Percentiles rank a stretch among this genome's conserved stretches.
phyloP scores from a whole-genome alignment of 164 flowering plant species.

The Tetrastigma voinierianum region DNA sequence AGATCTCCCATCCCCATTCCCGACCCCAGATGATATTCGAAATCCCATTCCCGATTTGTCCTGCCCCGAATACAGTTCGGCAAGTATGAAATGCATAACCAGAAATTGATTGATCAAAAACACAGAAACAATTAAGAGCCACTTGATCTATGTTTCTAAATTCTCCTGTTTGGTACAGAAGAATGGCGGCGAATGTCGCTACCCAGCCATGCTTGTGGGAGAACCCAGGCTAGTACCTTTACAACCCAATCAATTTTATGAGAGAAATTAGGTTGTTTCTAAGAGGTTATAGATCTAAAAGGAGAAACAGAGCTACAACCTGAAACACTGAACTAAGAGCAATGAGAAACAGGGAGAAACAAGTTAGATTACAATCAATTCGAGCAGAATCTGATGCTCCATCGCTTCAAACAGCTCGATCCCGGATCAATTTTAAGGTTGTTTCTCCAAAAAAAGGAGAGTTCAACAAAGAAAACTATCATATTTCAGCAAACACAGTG shows the following conservation, averaged over 20 bases:
- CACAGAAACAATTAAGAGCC: too few species aligned
- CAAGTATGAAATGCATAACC: too few species aligned
- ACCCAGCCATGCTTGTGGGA: conserved; percentile 88
- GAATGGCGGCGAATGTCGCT: conserved; percentile 94
- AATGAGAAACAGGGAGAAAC: conserved; percentile 76
- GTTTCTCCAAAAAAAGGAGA: conserved; percentile 47
- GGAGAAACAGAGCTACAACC: conserved; percentile 32
- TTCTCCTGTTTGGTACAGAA: conserved; percentile 29
- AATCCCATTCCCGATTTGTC: too few species aligned
- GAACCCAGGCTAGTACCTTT: conserved; percentile 84
- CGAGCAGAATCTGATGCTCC: conserved; percentile 62
- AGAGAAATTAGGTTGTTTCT: too few species aligned
- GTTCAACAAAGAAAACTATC: conserved; percentile 33
- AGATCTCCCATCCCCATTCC: too few species aligned
- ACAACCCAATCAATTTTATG: conserved; percentile 76
- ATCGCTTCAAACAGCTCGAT: conserved; percentile 51
- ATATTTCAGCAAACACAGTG: conserved; percentile 56
- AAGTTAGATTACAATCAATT: conserved; percentile 27
- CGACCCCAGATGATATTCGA: too few species aligned
- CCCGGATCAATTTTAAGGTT: conserved; percentile 77
- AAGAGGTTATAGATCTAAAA: conserved; percentile 35
- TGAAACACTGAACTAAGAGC: conserved; percentile 43
- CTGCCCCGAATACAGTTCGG: too few species aligned
- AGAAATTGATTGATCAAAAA: too few species aligned
- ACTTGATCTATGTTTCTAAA: neutral